Evolutionary conservation across 345 rosid species (phyloP), one percentile per base, ranked within the genome.

Genomic region (Ailanthus altissimus): DNA sequence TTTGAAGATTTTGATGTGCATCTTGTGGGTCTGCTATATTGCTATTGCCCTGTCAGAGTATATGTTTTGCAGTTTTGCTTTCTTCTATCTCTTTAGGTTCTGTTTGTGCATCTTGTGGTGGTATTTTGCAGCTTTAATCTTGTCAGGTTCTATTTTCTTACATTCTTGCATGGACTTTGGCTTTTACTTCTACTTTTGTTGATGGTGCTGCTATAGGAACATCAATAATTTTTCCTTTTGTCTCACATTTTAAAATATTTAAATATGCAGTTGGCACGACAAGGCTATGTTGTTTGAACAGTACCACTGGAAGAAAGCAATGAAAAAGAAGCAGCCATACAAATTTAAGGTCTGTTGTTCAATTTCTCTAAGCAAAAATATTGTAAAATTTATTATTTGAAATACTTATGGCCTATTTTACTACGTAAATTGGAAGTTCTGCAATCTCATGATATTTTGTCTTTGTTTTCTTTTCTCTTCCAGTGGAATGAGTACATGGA

Each of bases 401-500:
- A 13, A 13, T 67, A 38, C 13, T 9, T 46, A 61, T 16, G 25
- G 14, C 45, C 28, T 40, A 6, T 36, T 2, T 54, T 21, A 13
- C 73, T 21, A 25, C n/a, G 49, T 21, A 15, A 60, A 23, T 4
- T 16, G 40, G 68, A 38, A 28, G 12, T 1, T 5, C 18, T 63
- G 43, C 10, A 1, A 40, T 74, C 79, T 64, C 69, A 51, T 68
- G 49, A 57, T 49, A 46, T 78, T 63, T 74, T 79, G 60, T 65
- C 16, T 45, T 36, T 43, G 38, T 32, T 58, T n/a, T 1, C 38
- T 73, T 20, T 59, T 64, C 25, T 40, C 49, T 71, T 81, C 73
- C 92, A 94, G 97, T 94, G 98, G 98, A 94, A 94, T 25, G 83
- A 90, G 86, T 82, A 83, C 88, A 90, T 86, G 92, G 96, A 90